Evolutionary conservation across 2,329 filamentous ascomycete species (phyloP).

Genomic region (Pleurostoma richardsiae): DNA sequence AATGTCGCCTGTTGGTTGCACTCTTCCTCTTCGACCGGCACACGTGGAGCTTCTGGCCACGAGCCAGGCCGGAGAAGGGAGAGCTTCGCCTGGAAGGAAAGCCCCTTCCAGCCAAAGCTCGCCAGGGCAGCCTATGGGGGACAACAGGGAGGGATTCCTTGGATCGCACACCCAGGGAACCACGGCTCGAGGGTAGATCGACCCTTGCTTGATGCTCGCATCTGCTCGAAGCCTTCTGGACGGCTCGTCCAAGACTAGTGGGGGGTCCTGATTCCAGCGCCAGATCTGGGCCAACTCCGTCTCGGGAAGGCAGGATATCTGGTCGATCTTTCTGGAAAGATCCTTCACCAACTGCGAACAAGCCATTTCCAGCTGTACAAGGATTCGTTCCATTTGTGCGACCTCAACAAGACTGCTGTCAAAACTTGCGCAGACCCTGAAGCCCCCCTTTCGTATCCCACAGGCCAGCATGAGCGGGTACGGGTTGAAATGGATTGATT

Average conservation of each 20-base stretch:
- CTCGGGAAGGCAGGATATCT: slow-evolving; percentile 30
- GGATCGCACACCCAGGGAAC: slow-evolving; percentile 23
- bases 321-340: slow-evolving; percentile 15
- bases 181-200: slow-evolving; percentile 26
- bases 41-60: slow-evolving; percentile 22
- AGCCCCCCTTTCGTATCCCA: slow-evolving; percentile 33
- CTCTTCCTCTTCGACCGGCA: slow-evolving; percentile 21
- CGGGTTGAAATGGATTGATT: slow-evolving; percentile 33
- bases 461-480: slow-evolving; percentile 44
- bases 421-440: slow-evolving; percentile 36
- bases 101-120: slow-evolving; percentile 34
- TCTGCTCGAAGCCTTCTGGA: slow-evolving; percentile 13
- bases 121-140: slow-evolving; percentile 31
- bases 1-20: slow-evolving; percentile 20
- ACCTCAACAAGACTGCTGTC: slow-evolving; percentile 28
- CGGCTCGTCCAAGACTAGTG: slow-evolving; percentile 23
- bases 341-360: slow-evolving; percentile 14
- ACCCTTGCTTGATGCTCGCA: slow-evolving; percentile 14
- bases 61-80: slow-evolving; percentile 24
- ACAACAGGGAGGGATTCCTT: slow-evolving; percentile 24
- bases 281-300: slow-evolving; percentile 34
- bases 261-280: slow-evolving; percentile 30
- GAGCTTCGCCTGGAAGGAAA: slow-evolving; percentile 17
- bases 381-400: slow-evolving; percentile 28
- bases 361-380: slow-evolving; percentile 26